Conservation (phyloP, 2,329 filamentous ascomycete genomes). For the Penicillium sp. region DNA sequence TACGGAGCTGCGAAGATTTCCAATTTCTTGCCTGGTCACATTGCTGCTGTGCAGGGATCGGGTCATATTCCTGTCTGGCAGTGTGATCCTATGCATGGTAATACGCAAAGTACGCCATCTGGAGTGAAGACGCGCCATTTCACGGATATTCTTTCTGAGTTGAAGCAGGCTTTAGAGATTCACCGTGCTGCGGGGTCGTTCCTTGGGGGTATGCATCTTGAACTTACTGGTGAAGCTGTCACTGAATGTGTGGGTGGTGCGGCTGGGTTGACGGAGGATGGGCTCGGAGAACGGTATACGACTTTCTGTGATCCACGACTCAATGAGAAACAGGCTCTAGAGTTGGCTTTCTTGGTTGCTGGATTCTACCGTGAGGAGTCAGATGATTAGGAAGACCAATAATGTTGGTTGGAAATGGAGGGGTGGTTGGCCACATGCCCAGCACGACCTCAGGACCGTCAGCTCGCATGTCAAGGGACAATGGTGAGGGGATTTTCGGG, state of each 20-base stretch:
- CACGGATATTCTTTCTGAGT: slow-evolving; percentile 82
- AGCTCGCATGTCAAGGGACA: not conserved
- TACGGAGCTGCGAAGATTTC: slow-evolving; percentile 82
- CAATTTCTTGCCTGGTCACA: slow-evolving; percentile 76
- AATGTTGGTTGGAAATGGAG: not conserved
- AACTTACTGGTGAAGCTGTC: slow-evolving; percentile 92
- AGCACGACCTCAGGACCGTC: not conserved
- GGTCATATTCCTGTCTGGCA: slow-evolving; percentile 86
- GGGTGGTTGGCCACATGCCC: not conserved
- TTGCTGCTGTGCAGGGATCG: slow-evolving; percentile 81
- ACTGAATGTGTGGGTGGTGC: slow-evolving; percentile 95
- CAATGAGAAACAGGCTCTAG: slow-evolving; percentile 96
- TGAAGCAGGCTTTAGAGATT: slow-evolving; percentile 78
- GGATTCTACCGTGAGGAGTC: slow-evolving; percentile 67
- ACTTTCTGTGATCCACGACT: slow-evolving; percentile 93
- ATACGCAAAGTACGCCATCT: slow-evolving; percentile 64
- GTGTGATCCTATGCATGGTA: slow-evolving; percentile 98
- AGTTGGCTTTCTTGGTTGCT: slow-evolving; percentile 90
- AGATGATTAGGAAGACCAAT: slow-evolving; percentile 15
- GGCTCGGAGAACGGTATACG: slow-evolving; percentile 87
- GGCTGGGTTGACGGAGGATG: slow-evolving; percentile 81
- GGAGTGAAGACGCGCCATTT: slow-evolving; percentile 94
- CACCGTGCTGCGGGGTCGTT: slow-evolving; percentile 83
- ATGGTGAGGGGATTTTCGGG: not conserved
- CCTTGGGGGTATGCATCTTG: slow-evolving; percentile 90